These are phyloP conservation scores for Fraxinus sp. DNA, from an alignment of 305 asterid genomes.

Conservation along the genomic window DNA sequence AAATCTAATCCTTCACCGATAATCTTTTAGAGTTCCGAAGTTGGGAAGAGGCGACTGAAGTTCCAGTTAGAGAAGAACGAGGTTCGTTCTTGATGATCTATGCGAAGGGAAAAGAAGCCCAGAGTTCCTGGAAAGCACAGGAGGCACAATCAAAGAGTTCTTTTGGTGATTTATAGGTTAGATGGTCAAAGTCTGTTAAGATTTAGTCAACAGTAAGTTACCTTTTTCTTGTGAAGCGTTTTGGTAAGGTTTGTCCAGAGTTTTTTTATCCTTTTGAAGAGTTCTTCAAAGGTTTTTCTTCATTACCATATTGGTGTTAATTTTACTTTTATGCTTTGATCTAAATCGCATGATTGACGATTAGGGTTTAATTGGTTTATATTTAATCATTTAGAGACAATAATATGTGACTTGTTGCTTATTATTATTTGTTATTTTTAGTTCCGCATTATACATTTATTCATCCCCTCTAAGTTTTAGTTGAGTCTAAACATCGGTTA, in stretches of 20 bases:
- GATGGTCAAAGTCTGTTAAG: too few relatives aligned
- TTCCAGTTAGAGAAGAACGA: not conserved
- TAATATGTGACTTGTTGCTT: too few relatives aligned
- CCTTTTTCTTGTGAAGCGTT: not conserved
- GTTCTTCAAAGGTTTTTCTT: too few relatives aligned
- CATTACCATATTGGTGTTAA: too few relatives aligned
- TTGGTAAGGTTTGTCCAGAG: not conserved
- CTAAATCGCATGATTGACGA: not conserved
- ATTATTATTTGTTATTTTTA: too few relatives aligned
- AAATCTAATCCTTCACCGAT: too few relatives aligned
- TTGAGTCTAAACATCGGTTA: too few relatives aligned
- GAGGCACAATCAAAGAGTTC: not conserved
- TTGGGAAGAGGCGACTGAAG: not conserved
- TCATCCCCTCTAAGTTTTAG: too few relatives aligned
- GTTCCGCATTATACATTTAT: too few relatives aligned
- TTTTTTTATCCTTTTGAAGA: too few relatives aligned
- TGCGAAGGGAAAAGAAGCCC: not conserved
- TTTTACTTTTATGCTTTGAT: too few relatives aligned
- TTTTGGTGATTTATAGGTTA: not conserved
- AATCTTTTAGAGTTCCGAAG: not conserved
- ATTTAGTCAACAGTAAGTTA: not conserved
- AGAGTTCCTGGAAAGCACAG: not conserved
- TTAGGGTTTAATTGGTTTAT: not conserved
- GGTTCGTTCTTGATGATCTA: not conserved
- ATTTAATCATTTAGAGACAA: too few relatives aligned